Percentiles rank a stretch among this genome's conserved stretches.
These are phyloP conservation scores for Penicillium canariense DNA, from an alignment of 495 filamentous ascomycete genomes.

Conservation along the genomic window DNA sequence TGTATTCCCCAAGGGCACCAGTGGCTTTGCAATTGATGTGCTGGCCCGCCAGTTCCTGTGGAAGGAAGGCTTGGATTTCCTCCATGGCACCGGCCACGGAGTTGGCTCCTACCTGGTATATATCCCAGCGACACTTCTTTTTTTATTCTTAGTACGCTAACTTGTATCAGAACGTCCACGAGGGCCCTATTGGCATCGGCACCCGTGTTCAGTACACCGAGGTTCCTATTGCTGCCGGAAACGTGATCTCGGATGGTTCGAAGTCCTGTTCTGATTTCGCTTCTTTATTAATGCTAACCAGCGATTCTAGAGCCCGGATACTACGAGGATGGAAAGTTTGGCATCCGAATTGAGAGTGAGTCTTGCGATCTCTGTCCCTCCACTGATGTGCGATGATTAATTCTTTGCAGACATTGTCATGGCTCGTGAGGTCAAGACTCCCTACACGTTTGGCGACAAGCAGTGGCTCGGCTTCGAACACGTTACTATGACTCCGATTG, in stretches of 20 bases:
- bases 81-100: slow-evolving; percentile 96
- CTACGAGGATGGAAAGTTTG: slow-evolving; percentile 96
- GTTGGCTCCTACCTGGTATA: slow-evolving; percentile 80
- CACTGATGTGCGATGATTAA: slow-evolving; percentile 13
- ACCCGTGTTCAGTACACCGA: slow-evolving; percentile 89
- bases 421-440: slow-evolving; percentile 81
- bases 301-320: slow-evolving; percentile 79
- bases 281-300: slow-evolving; percentile 14
- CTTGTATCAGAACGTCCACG: slow-evolving; percentile 77
- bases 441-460: slow-evolving; percentile 86
- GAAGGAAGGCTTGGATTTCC: slow-evolving; percentile 89
- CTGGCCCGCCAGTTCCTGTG: slow-evolving; percentile 91
- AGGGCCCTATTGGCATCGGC: slow-evolving; percentile 95
- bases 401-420: slow-evolving; percentile 65
- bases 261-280: background rate
- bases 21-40: slow-evolving; percentile 85
- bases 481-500: slow-evolving; percentile 95
- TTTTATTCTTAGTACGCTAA: background rate
- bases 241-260: slow-evolving; percentile 81
- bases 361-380: background rate
- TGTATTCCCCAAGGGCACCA: slow-evolving; percentile 93
- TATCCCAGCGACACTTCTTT: background rate
- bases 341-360: slow-evolving; percentile 95
- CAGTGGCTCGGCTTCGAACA: slow-evolving; percentile 94
- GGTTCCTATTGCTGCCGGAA: slow-evolving; percentile 83